Evolutionary conservation across 208 protist genomes (phyloP), one percentile per base, ranked within the genome.

Genomic region (Balamuthia mandrillaris): DNA sequence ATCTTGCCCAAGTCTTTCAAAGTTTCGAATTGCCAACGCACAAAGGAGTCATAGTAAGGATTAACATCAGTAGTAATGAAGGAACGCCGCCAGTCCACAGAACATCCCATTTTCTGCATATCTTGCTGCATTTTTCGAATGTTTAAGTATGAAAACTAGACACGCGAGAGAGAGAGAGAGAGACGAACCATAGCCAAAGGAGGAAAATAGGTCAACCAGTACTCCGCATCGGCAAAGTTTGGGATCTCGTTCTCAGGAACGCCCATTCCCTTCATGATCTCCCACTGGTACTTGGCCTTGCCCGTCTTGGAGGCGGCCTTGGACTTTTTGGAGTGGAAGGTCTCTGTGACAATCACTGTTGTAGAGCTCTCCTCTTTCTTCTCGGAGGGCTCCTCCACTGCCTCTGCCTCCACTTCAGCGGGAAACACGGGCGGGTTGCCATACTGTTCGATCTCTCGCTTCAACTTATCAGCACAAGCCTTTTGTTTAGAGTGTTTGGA

Each of bases 21-120:
- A 24, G 88, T 88, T 45, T 89, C 89, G 90, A 99, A 99, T 68
- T 96, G 94, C 98, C 99, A 99, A 70, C 94, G 87, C 31, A 99
- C 93, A 88, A 99, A 99, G 37, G 93, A 92, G 87, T 99, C 99
- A 87, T 99, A 99, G 92, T 97, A 99, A 39, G 97, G 97, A 89
- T 99, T 99, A 2, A 93, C 89, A 51, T 98, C 96, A 42, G 98
- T 99, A 33, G 99, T 99, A 85, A 99, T 99, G 88, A 99, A 99
- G 52, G 96, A 96, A 75, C 99, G 95, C 72, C 98, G 93, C 92
- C 96, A 99, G 94, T 99, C 99, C 75, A 98, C 94, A 77, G 95
- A 91, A 72, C 93, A 92, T 72, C 98, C 98, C 60, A 99, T 94
- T 7, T 27, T 29, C 56, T 96, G 94, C 3, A 99, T 90, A 90